Evolutionary conservation across 805 yeast species (phyloP).

Genomic region (Monosporozyma siamensis): DNA sequence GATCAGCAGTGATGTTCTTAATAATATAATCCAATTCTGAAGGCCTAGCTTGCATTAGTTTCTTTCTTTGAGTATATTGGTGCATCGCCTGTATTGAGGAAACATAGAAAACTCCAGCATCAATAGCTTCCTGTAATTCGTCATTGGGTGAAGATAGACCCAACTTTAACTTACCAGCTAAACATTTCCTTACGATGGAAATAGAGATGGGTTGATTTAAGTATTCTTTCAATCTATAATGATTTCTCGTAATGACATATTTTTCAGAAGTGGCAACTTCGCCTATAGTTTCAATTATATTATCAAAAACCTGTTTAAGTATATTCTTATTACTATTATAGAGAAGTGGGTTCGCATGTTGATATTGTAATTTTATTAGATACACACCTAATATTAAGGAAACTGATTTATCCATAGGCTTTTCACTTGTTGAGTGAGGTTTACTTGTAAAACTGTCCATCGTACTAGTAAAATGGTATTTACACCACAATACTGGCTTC

Average conservation of each 20-base stretch:
- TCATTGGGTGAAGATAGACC: conserved; percentile 26
- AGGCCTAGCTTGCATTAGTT: conserved; percentile 69
- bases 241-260: conserved; percentile 38
- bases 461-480: conserved; percentile 58
- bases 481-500: conserved; percentile 69
- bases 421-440: conserved; percentile 46
- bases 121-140: conserved; percentile 44
- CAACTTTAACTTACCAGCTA: conserved; percentile 39
- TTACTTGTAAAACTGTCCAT: conserved; percentile 52
- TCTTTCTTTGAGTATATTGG: conserved; percentile 47
- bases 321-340: conserved; percentile 54
- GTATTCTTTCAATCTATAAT: conserved; percentile 37
- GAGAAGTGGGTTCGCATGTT: conserved; percentile 49
- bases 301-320: conserved; percentile 62
- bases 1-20: conserved; percentile 53
- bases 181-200: conserved; percentile 38
- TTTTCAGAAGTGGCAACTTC: conserved; percentile 43
- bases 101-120: conserved; percentile 49
- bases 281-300: conserved; percentile 60
- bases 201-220: conserved; percentile 40
- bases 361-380: conserved; percentile 31
- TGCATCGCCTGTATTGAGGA: conserved; percentile 27
- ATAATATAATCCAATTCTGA: conserved; percentile 75
- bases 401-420: conserved; percentile 32
- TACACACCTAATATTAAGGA: conserved; percentile 24